Evolutionary conservation across 202 grass and related monocot species (phyloP).

Genomic region (Elaeis oleifera): DNA sequence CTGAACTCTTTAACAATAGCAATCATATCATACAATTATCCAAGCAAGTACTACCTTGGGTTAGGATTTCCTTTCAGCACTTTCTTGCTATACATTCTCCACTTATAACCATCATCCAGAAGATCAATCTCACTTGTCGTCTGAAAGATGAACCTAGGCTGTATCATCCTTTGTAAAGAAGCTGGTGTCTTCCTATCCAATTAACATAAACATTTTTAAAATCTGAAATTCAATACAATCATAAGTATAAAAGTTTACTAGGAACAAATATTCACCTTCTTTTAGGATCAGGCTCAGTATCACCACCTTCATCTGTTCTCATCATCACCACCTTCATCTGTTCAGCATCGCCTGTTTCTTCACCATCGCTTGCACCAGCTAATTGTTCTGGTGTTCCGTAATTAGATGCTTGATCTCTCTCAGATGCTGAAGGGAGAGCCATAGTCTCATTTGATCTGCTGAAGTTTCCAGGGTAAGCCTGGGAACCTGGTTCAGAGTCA

Average conservation of each 20-base stretch:
- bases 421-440: constrained; percentile 5
- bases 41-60: constrained; percentile 55
- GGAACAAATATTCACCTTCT: constrained; percentile 46
- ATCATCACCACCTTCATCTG: constrained; percentile 13
- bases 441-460: constrained; percentile 35
- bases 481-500: constrained; percentile 36
- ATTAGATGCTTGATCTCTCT: constrained; percentile 21
- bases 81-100: constrained; percentile 97
- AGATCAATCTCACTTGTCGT: constrained; percentile 94
- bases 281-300: constrained; percentile 35
- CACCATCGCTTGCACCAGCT: constrained; percentile 32
- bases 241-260: too few species aligned
- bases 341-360: constrained; percentile 37
- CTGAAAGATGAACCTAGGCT: constrained; percentile 91
- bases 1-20: not conserved
- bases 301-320: constrained; percentile 21
- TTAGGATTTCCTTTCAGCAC: constrained; percentile 96
- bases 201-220: too few species aligned
- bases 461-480: constrained; percentile 28
- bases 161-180: constrained; percentile 34
- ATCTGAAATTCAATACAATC: too few species aligned
- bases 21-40: not conserved
- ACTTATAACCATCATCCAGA: constrained; percentile 93
- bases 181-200: constrained; percentile 20
- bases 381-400: constrained; percentile 36